phyloP scores from a whole-genome alignment of 306 rosid genomes.

The Dalbergia oliveri region DNA sequence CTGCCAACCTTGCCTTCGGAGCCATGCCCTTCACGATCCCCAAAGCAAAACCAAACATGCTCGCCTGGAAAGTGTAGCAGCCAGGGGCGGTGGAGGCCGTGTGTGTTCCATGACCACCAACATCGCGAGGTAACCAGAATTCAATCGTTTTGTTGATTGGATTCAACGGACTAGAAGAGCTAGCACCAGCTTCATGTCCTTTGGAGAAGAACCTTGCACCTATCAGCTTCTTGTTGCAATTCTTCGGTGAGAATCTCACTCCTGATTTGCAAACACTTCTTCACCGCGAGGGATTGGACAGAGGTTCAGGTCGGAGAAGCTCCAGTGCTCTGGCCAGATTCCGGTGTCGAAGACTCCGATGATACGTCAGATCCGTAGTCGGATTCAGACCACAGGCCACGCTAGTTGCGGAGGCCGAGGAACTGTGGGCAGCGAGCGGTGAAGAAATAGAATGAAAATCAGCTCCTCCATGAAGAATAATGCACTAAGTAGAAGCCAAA shows the following conservation, averaged over 20 bases:
- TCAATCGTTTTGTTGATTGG: constrained; percentile 75
- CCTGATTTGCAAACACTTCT: constrained; percentile 81
- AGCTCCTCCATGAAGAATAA: too few relatives aligned
- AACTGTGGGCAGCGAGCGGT: constrained; percentile 97
- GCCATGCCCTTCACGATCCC: constrained; percentile 92
- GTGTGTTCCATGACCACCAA: constrained; percentile 97
- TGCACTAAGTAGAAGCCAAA: too few relatives aligned
- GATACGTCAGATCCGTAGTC: constrained; percentile 93
- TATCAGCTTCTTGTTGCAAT: constrained; percentile 74
- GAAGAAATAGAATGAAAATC: not conserved
- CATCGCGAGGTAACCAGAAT: constrained; percentile 85
- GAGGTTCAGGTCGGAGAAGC: constrained; percentile 78
- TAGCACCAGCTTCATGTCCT: constrained; percentile 74
- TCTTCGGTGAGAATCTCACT: constrained; percentile 55
- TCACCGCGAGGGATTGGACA: constrained; percentile 85
- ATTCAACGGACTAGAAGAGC: constrained; percentile 57
- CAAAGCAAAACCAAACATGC: constrained; percentile 80
- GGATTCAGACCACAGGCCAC: constrained; percentile 91
- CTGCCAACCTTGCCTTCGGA: constrained; percentile 84
- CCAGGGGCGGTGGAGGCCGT: constrained; percentile 94
- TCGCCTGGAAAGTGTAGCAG: constrained; percentile 71
- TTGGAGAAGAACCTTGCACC: constrained; percentile 86
- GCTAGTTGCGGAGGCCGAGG: constrained; percentile 87
- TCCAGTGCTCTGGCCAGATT: constrained; percentile 79
- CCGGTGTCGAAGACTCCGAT: constrained; percentile 85